Base-by-base conservation (phyloP, 23 red algal genomes). In the Gracilaria caudata region DNA sequence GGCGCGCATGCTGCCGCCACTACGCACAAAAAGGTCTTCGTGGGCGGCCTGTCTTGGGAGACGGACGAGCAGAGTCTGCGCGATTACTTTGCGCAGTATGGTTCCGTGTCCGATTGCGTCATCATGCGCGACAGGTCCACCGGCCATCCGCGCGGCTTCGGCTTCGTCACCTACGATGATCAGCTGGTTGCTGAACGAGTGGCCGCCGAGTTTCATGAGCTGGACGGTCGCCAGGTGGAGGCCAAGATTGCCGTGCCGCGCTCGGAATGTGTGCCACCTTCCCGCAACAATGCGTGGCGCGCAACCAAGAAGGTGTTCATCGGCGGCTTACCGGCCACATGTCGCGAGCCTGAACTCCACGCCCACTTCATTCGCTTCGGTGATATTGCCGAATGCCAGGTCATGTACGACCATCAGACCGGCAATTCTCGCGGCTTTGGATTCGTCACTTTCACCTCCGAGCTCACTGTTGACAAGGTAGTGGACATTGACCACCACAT, bases 41-140 rank as follows among this genome's bases (percentile, higher is more conserved):
- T 98, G 53, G 96, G 96, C 45, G 96, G 96, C 20, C 79, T 98
- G 17, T 98, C 96, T 17, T 98, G 96, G 93, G 92, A 95, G 44
- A 98, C 92, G 17, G 77, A 90, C 28, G 96, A 98, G 39, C 85
- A 75, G 4, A 94, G 92, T 24, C 68, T 98, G 40, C 89, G 89
- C 44, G 33, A 49, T 44, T 95, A 98, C 80, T 98, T 98, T 78
- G 82, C 58, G 21, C 64, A 60, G 23, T 98, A 84, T 70, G 96
- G 96, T 8, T 39, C 78, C 66, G 88, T 98, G 46, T 63, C 71
- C 34, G 92, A 95, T 37, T 91, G 86, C 44, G 89, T 98, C 32
- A 95, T 98, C 60, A 98, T 95, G 96, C 83, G 96, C 54, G 93
- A 98, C 71, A 86, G 92, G 14, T 28, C 74, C 39, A 95, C 92